A percentile compares a stretch with the other conserved stretches of the same genome.
phyloP scores from a whole-genome alignment of 1,284 basidiomycete genomes.

The Fomitopsis palustris region DNA sequence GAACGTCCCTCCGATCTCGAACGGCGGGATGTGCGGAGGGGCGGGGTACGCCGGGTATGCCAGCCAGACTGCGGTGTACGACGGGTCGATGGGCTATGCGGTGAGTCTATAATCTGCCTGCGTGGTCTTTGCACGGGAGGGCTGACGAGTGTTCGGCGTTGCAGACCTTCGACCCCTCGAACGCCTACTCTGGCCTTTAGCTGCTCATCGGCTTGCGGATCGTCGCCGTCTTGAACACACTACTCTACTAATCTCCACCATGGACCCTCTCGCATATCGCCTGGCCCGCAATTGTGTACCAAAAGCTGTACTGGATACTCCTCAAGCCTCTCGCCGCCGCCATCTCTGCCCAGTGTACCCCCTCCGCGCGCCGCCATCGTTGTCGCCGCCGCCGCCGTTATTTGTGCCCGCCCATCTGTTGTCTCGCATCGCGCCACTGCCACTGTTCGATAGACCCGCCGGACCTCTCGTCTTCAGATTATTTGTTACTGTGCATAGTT shows the following conservation, averaged over 20 bases:
- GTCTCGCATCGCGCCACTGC: no score
- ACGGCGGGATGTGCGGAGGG: conserved; percentile 1
- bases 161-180: neutral
- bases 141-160: neutral
- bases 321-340: neutral
- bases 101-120: neutral
- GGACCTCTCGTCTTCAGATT: no score
- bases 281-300: neutral
- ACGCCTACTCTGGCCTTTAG: neutral
- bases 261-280: neutral
- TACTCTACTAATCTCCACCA: neutral
- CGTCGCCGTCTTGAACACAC: neutral
- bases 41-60: neutral
- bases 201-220: neutral
- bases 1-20: neutral
- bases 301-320: conserved; percentile 1
- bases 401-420: neutral
- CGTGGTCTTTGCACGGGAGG: neutral
- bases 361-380: neutral
- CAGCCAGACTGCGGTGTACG: neutral
- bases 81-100: neutral
- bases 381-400: neutral
- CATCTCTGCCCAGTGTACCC: neutral
- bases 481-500: no score
- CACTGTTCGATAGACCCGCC: no score